Conservation (phyloP, 352 stramenopile species). For the Globisporangium ultimum region DNA sequence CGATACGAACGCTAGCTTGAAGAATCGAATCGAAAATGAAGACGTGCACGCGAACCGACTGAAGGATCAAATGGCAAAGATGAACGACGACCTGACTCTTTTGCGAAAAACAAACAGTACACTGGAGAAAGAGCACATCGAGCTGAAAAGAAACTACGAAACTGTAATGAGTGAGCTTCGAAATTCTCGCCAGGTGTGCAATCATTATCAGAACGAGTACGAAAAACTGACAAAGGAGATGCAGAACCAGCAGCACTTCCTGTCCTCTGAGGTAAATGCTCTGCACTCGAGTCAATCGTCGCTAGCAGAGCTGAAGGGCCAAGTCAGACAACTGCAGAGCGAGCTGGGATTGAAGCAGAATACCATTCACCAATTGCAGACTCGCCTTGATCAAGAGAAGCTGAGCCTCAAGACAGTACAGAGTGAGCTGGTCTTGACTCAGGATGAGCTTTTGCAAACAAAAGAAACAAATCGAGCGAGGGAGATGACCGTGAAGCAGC, state of each 20-base stretch:
- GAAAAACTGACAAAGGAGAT: conserved; percentile 69
- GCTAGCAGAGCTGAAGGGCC: conserved; percentile 50
- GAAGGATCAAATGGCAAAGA: conserved; percentile 44
- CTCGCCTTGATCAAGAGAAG: conserved; percentile 67
- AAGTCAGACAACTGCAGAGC: conserved; percentile 62
- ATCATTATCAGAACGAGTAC: conserved; percentile 74
- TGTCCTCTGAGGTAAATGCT: conserved; percentile 40
- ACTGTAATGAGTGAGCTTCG: conserved; percentile 46
- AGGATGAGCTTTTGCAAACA: conserved; percentile 57
- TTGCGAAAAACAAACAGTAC: conserved; percentile 26
- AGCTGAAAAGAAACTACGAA: conserved; percentile 57
- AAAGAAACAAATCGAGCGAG: conserved; percentile 49
- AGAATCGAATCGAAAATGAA: conserved; percentile 45
- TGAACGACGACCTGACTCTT: conserved; percentile 38
- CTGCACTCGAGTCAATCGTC: conserved; percentile 55
- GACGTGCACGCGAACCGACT: conserved; percentile 40
- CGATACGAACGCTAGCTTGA: conserved; percentile 58
- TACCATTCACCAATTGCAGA: conserved; percentile 52
- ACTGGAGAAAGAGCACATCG: conserved; percentile 50
- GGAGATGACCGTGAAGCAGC: conserved; percentile 52
- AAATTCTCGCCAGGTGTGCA: conserved; percentile 51
- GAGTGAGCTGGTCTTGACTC: conserved; percentile 47
- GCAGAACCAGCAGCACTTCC: conserved; percentile 51
- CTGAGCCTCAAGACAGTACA: conserved; percentile 47
- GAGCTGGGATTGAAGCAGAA: conserved; percentile 54